Evolutionary conservation across 2,329 filamentous ascomycete species (phyloP), one percentile per base, ranked within the genome.

Genomic region (Botrytis cinerea): DNA sequence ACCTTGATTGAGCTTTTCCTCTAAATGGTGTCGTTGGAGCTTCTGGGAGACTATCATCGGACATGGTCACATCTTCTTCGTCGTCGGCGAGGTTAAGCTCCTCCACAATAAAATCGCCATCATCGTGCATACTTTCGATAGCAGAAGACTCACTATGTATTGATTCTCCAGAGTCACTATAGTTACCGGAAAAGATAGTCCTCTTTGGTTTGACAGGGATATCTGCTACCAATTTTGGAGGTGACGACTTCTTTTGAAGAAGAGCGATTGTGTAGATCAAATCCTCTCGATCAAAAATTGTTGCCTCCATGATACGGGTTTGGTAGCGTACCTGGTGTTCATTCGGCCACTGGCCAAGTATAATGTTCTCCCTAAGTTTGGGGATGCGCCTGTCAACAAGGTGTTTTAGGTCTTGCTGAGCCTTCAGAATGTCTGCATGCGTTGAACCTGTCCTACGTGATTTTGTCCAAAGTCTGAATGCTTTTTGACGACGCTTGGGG

Each of bases 281-380:
- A 57, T 87, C 81, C 78, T 91, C 84, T 67, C 87, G 87, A 72
- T 92, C 87, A 51, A 88, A 86, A 0, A 97, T 82, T 5, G 86
- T 93, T 7, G 85, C 83, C 74, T 95, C 90, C 72, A 97, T 83
- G 51, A 83, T 86, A 18, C 83, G 81, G 67, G 90, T 89, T 77
- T 89, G 87, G 9, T 82, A 83, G 40, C 84, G 82, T 22, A 96
- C 79, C 22, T 90, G 85, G 1, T 81, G 78, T 35, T 83, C 82
- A 12, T 83, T 87, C 18, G 82, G 80, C 87, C 90, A 93, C 45
- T 84, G 80, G 25, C 86, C 82, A 1, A 80, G 77, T 35, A 84
- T 75, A 48, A 94, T 88, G 32, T 89, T 85, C 1, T 84, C 78
- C 16, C 85, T 85, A 25, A 90, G 81, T 64, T 86, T 89, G n/a